Conservation (phyloP, 805 yeast genomes). For the Zygoascus bituminiphila region DNA sequence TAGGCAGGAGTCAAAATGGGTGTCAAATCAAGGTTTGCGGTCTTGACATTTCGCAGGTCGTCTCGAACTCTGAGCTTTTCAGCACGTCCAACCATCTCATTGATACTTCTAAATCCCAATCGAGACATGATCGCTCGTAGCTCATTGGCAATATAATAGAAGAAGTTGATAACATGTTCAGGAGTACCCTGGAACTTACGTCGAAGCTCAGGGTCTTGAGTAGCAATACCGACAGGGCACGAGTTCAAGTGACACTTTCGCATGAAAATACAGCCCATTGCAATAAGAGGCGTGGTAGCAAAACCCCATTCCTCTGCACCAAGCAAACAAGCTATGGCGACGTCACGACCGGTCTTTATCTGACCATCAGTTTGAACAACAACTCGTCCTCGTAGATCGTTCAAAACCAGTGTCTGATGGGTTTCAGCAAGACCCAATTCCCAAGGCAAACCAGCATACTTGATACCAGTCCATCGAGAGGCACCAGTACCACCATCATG, state of each 20-base stretch:
- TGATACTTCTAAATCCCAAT: constrained; percentile 89
- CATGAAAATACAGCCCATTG: constrained; percentile 97
- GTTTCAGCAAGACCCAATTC: constrained; percentile 97
- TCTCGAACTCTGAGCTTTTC: constrained; percentile 83
- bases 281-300: constrained; percentile 94
- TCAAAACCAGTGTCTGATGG: constrained; percentile 91
- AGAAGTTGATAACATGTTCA: constrained; percentile 96
- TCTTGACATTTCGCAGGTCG: constrained; percentile 78
- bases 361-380: constrained; percentile 98
- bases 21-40: constrained; percentile 80
- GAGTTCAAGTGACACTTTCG: constrained; percentile 89
- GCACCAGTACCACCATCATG: constrained; percentile 99
- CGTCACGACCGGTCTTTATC: constrained; percentile 92
- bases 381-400: constrained; percentile 93
- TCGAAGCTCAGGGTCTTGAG: constrained; percentile 92
- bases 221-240: constrained; percentile 98
- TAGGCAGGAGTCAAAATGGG: constrained; percentile 97
- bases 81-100: constrained; percentile 97
- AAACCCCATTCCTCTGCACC: constrained; percentile 99
- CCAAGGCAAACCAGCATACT: constrained; percentile 98
- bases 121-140: constrained; percentile 88
- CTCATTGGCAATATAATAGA: constrained; percentile 89
- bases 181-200: constrained; percentile 93
- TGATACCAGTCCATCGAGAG: constrained; percentile 93
- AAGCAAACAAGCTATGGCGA: constrained; percentile 88